Conservation (phyloP, 2,329 filamentous ascomycete species). For the Calonectria honghensis region DNA sequence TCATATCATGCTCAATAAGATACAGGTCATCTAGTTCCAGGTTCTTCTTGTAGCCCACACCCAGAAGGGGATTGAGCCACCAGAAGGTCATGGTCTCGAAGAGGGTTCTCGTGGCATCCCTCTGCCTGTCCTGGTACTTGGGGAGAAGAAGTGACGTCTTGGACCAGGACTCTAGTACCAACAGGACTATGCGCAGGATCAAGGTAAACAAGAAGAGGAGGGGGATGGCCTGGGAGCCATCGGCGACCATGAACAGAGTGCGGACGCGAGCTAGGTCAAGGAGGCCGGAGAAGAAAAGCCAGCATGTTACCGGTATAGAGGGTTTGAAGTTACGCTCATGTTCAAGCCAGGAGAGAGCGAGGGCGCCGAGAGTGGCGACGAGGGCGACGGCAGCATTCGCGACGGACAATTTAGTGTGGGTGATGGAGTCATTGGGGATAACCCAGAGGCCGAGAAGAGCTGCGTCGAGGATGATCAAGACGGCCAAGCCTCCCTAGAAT, state of each 20-base stretch:
- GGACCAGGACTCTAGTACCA: conserved; percentile 66
- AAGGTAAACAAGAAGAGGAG: conserved; percentile 64
- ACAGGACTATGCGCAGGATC: conserved; percentile 64
- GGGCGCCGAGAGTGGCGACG: conserved; percentile 52
- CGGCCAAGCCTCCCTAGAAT: conserved; percentile 5
- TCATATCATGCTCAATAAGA: conserved; percentile 48
- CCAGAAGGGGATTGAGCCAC: conserved; percentile 72
- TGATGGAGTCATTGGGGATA: conserved; percentile 29
- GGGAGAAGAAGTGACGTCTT: conserved; percentile 66
- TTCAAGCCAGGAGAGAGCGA: conserved; percentile 66
- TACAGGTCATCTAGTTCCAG: conserved; percentile 62
- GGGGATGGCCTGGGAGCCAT: conserved; percentile 61
- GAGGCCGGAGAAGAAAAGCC: conserved; percentile 65
- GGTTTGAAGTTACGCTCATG: conserved; percentile 66
- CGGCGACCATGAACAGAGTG: conserved; percentile 63
- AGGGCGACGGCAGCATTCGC: conserved; percentile 42
- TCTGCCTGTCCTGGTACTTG: conserved; percentile 58
- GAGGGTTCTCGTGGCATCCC: conserved; percentile 69
- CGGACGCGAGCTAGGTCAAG: conserved; percentile 67
- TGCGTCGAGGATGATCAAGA: conserved; percentile 21
- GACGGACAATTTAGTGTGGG: conserved; percentile 35
- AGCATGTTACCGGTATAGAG: conserved; percentile 67
- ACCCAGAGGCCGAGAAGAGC: conserved; percentile 32
- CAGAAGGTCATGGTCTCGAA: conserved; percentile 69
- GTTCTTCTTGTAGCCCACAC: conserved; percentile 49